A percentile compares a stretch with the other conserved stretches of the same genome.
These are phyloP conservation scores for Chlamydomonas eustigma DNA, from an alignment of 139 green algal species.

Conservation along the genomic window DNA sequence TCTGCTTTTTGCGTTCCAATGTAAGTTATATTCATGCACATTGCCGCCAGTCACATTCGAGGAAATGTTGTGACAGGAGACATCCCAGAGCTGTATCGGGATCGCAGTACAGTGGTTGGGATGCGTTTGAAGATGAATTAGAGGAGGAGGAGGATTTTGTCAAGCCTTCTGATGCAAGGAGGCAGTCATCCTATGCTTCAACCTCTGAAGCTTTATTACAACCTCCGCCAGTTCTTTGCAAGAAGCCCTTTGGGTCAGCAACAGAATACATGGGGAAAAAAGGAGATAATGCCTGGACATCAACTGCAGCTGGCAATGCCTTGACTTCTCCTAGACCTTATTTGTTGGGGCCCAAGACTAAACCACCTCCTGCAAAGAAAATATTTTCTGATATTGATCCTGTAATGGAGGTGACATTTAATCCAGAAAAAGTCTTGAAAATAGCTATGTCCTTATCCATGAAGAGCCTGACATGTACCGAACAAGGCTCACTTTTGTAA, in stretches of 20 bases:
- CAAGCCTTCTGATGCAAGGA: too few species aligned
- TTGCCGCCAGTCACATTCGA: background rate
- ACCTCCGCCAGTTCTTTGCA: background rate
- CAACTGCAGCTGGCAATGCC: background rate
- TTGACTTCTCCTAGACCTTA: too few species aligned
- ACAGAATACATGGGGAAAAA: background rate
- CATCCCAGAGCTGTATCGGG: background rate
- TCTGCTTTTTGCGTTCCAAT: background rate
- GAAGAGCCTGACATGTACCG: too few species aligned
- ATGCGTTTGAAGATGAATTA: conserved; percentile 1
- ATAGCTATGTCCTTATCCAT: too few species aligned
- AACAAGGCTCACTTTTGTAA: too few species aligned
- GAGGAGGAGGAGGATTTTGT: background rate
- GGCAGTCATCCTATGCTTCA: too few species aligned
- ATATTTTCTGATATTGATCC: too few species aligned
- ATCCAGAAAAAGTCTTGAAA: too few species aligned
- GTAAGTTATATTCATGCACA: background rate
- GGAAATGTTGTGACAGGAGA: background rate
- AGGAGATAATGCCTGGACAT: background rate
- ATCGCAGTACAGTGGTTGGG: background rate
- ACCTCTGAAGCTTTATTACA: background rate
- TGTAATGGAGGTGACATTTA: too few species aligned
- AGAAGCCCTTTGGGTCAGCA: background rate
- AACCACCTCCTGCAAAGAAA: too few species aligned
- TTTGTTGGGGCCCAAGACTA: too few species aligned